Evolutionary conservation across 1,284 basidiomycete genomes (phyloP).

Genomic region (Pseudozyma thailandica): DNA sequence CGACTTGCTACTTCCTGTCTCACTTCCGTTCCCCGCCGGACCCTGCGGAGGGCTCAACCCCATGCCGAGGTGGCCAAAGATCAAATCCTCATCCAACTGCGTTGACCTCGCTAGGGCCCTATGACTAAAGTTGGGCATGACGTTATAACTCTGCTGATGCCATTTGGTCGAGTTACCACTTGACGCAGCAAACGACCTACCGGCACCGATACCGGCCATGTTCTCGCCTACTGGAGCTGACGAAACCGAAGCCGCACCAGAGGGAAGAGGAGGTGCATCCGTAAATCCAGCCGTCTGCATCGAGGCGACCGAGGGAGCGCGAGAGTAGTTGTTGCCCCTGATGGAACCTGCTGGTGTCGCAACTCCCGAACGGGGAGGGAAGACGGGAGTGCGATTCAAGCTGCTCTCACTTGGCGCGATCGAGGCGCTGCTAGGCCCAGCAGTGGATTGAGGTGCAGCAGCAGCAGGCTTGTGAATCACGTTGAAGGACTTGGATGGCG

Average conservation of each 20-base stretch:
- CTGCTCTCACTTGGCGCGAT: conserved; percentile 35
- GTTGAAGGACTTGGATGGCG: conserved; percentile 45
- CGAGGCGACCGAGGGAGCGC: conserved; percentile 44
- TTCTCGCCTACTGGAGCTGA: conserved; percentile 39
- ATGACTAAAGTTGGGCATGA: conserved; percentile 48
- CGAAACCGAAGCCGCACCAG: conserved; percentile 31
- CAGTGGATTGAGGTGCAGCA: conserved; percentile 10
- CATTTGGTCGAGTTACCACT: conserved; percentile 53
- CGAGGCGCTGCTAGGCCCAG: conserved; percentile 35
- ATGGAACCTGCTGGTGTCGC: conserved; percentile 47
- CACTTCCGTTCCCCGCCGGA: conserved; percentile 40
- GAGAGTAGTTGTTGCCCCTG: conserved; percentile 43
- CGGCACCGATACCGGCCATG: conserved; percentile 50
- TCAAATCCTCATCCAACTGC: conserved; percentile 47
- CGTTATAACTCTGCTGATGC: conserved; percentile 50
- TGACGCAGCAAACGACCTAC: conserved; percentile 34
- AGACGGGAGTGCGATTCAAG: conserved; percentile 22
- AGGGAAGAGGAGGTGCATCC: conserved; percentile 45
- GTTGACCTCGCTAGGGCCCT: conserved; percentile 43
- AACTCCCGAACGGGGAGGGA: conserved; percentile 23
- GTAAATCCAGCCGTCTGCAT: conserved; percentile 42
- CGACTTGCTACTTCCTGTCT: conserved; percentile 37
- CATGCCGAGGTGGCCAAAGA: conserved; percentile 50
- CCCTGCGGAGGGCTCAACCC: conserved; percentile 31
- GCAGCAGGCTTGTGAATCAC: conserved; percentile 42